Percentiles rank a stretch among this genome's conserved stretches.
These are phyloP conservation scores for Nicotiana noctiflora DNA, from an alignment of 257 asterid species.

Conservation along the genomic window DNA sequence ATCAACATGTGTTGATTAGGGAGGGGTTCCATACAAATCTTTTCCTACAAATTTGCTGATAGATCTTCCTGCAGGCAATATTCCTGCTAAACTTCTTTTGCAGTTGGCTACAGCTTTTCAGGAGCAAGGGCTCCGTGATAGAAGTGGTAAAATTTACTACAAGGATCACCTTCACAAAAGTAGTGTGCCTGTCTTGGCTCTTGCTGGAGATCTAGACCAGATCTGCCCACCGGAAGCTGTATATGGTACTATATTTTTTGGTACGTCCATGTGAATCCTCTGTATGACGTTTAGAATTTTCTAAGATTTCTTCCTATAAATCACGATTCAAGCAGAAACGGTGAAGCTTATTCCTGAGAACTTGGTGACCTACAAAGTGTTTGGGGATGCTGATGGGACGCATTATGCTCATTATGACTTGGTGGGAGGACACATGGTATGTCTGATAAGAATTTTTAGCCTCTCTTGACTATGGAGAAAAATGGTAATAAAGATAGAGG, in stretches of 20 bases:
- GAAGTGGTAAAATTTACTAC: constrained; percentile 65
- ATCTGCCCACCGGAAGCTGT: constrained; percentile 98
- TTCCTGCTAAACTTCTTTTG: constrained; percentile 79
- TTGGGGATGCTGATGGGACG: constrained; percentile 75
- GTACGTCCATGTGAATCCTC: not conserved
- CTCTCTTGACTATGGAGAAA: not conserved
- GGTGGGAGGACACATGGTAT: constrained; percentile 86
- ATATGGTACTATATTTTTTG: constrained; percentile 40
- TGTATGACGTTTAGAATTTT: not conserved
- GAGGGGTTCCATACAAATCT: not conserved
- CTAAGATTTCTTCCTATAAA: not conserved
- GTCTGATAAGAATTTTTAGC: constrained; percentile 7
- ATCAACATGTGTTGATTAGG: not conserved
- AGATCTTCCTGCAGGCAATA: constrained; percentile 50
- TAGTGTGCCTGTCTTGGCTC: constrained; percentile 70
- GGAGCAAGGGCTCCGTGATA: constrained; percentile 83
- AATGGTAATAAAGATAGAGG: not conserved
- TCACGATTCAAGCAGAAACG: constrained; percentile 53
- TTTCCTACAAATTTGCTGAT: constrained; percentile 4
- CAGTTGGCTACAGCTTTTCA: constrained; percentile 80
- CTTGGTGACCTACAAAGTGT: constrained; percentile 66
- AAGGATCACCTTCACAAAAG: constrained; percentile 68
- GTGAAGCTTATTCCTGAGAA: constrained; percentile 67
- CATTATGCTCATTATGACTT: constrained; percentile 98
- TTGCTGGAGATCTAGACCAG: constrained; percentile 89